Base-by-base conservation (phyloP, 2,329 filamentous ascomycete genomes). In the Botrytis tulipae region DNA sequence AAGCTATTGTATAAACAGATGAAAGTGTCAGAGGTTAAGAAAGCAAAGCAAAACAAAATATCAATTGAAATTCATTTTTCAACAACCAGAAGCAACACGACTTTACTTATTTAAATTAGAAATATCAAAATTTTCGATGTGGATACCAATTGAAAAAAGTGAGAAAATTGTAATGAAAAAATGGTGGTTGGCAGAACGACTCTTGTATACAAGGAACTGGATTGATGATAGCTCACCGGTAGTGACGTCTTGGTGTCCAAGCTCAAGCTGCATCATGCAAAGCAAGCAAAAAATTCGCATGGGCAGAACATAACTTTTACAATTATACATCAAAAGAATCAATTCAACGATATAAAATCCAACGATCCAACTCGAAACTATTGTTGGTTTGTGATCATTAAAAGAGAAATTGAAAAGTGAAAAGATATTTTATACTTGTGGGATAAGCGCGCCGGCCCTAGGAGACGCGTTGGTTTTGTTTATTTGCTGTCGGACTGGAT, bases 241-340 rank as follows among this genome's bases (percentile, higher is more conserved):
- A 46, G 65, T 68, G 65, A 68, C 65, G 65, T 68, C 65, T 68
- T 48, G n/a, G 65, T 42, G 48, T 68, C 65, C 65, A 8, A 68
- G 65, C 65, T 68, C 48, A 68, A 68, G 65, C 65, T 54, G 65
- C 65, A 68, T 68, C 65, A 68, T 68, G 65, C 35, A 22, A 37
- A 54, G 65, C 16, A 54, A 51, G 65, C 25, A 68, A 68, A 67
- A 54, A 68, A 42, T 68, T 68, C 65, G 46, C 25, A 29, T 37
- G 44, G 22, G 22, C 32, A 25, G 35, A 37, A 51, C 22, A 25
- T n/a, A 22, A 37, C 25, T 40, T 40, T 40, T 54, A 20, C 14
- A 51, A 9, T 18, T 40, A 18, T 37, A 54, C 46, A 12, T 29
- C 65, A 51, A n/a, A 44, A 35, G 29, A 46, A 32, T 46, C 10